Conservation (phyloP, 495 filamentous ascomycete species). For the Podospora didyma region DNA sequence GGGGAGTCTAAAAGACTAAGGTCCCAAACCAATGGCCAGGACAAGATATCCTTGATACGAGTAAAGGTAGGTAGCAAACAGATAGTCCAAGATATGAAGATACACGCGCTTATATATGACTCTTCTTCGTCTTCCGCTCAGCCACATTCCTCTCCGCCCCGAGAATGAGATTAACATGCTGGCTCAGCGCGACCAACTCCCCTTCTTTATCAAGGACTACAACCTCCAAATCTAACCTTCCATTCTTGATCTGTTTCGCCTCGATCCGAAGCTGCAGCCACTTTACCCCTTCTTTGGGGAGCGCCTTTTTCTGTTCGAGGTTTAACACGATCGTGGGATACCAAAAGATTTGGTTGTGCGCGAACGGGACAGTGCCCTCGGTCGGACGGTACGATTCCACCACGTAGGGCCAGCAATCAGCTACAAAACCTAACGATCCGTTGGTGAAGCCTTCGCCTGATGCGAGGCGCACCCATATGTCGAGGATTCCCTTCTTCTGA, state of each 20-base stretch:
- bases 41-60: too few relatives aligned
- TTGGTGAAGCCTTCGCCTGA: slow-evolving; percentile 51
- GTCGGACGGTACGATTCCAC: slow-evolving; percentile 23
- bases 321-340: slow-evolving; percentile 74
- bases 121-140: slow-evolving; percentile 10
- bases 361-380: slow-evolving; percentile 5
- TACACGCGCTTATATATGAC: too few relatives aligned
- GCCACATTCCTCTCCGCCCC: slow-evolving; percentile 28
- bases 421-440: slow-evolving; percentile 52
- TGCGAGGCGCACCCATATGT: slow-evolving; percentile 63
- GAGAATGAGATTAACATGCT: slow-evolving; percentile 60
- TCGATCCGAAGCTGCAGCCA: slow-evolving; percentile 61
- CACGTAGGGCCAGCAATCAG: slow-evolving; percentile 45
- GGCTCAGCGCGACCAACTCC: slow-evolving; percentile 57
- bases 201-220: slow-evolving; percentile 53
- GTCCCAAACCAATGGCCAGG: too few relatives aligned
- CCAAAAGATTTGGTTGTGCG: slow-evolving; percentile 46
- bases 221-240: slow-evolving; percentile 63
- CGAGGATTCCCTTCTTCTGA: slow-evolving; percentile 38
- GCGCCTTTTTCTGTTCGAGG: slow-evolving; percentile 60
- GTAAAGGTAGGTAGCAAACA: too few relatives aligned
- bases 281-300: slow-evolving; percentile 56
- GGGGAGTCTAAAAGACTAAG: too few relatives aligned
- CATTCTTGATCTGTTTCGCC: slow-evolving; percentile 56
- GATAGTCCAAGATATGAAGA: too few relatives aligned